Percentiles rank a stretch among this genome's conserved stretches.
Evolutionary conservation across 176 grass and related monocot genomes (phyloP).

Genomic region (Otatea glauca): DNA sequence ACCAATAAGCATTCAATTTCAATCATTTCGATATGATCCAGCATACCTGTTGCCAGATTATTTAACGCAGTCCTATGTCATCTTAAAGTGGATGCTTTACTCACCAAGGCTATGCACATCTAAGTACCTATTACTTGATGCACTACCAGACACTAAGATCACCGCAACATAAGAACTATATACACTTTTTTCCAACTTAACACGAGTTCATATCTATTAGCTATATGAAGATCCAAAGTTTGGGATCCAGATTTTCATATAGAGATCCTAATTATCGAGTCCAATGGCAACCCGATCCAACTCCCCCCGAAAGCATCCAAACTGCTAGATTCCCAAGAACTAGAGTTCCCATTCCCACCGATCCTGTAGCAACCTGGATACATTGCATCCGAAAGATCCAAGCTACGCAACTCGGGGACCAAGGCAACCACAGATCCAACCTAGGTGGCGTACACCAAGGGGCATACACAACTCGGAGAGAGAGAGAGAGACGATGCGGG

Average conservation of each 20-base stretch:
- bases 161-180: background rate
- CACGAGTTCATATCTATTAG: too few species aligned
- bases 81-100: background rate
- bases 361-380: background rate
- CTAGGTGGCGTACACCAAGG: background rate
- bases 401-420: background rate
- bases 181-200: too few species aligned
- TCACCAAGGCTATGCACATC: background rate
- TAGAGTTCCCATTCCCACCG: background rate
- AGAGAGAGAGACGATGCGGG: background rate
- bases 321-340: background rate
- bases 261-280: background rate
- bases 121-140: background rate
- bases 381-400: background rate
- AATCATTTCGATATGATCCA: background rate
- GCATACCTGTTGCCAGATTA: background rate
- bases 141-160: background rate
- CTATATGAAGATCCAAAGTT: conserved; percentile 11
- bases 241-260: background rate
- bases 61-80: background rate
- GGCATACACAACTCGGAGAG: background rate
- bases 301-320: background rate
- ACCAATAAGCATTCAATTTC: background rate
- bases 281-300: background rate
- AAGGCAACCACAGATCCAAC: conserved; percentile 37